phyloP scores from a whole-genome alignment of 345 rosid genomes.

The Aethionema arabicum region DNA sequence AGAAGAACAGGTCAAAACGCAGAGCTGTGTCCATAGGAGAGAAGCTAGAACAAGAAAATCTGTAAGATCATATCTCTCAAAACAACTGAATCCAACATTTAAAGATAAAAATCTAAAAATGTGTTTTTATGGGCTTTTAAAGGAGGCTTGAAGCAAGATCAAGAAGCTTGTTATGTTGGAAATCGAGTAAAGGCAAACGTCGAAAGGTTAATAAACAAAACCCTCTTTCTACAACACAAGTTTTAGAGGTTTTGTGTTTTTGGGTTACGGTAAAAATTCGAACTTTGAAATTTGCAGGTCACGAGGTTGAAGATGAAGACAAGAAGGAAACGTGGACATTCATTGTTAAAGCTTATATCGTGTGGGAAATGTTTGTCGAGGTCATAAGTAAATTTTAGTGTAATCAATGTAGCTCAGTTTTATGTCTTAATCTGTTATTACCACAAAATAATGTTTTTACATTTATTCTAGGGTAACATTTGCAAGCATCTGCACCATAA shows the following conservation, averaged over 20 bases:
- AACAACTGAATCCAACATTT: constrained; percentile 16
- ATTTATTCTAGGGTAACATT: not conserved
- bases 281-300: constrained; percentile 45
- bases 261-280: not conserved
- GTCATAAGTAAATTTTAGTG: constrained; percentile 37
- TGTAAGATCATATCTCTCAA: constrained; percentile 49
- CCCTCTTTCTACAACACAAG: not conserved
- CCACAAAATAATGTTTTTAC: not conserved
- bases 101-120: constrained; percentile 1
- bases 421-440: constrained; percentile 25
- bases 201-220: constrained; percentile 57
- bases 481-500: constrained; percentile 3
- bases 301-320: constrained; percentile 69
- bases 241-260: not conserved
- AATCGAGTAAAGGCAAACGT: constrained; percentile 64
- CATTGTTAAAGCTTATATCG: constrained; percentile 72
- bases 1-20: constrained; percentile 68
- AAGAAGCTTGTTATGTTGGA: constrained; percentile 95
- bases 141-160: constrained; percentile 96
- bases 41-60: constrained; percentile 96
- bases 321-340: constrained; percentile 43
- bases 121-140: constrained; percentile 27
- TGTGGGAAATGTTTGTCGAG: constrained; percentile 79
- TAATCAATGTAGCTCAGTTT: constrained; percentile 30
- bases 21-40: constrained; percentile 96